phyloP scores from a whole-genome alignment of 2,329 filamentous ascomycete species.

The Microcyclospora tardicrescens region DNA sequence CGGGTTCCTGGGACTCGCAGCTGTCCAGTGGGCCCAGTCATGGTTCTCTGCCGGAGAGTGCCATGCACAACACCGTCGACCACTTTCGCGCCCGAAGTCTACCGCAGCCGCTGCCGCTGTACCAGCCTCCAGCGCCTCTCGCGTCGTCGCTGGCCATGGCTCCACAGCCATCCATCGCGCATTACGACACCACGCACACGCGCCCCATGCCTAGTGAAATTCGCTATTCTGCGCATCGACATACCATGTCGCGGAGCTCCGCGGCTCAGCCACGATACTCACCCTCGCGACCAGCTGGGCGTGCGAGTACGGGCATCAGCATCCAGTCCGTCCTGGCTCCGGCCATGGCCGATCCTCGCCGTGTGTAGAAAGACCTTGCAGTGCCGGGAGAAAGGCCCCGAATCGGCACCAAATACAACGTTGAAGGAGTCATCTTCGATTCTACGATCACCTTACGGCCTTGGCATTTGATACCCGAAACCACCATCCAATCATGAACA shows the following conservation, averaged over 20 bases:
- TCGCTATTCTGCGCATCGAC: too few relatives aligned
- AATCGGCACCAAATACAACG: too few relatives aligned
- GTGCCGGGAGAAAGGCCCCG: too few relatives aligned
- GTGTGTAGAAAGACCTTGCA: too few relatives aligned
- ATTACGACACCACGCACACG: neutral
- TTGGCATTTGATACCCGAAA: too few relatives aligned
- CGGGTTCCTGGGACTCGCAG: slow-evolving; percentile 14
- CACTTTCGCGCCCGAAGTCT: slow-evolving; percentile 21
- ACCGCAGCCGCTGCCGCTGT: slow-evolving; percentile 22
- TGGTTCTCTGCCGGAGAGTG: slow-evolving; percentile 1
- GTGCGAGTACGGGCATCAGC: slow-evolving; percentile 17
- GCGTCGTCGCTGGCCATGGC: slow-evolving; percentile 6
- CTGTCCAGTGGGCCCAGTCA: too few relatives aligned
- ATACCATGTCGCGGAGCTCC: too few relatives aligned
- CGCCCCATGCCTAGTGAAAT: too few relatives aligned
- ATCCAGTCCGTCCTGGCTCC: slow-evolving; percentile 21
- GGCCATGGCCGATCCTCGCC: neutral
- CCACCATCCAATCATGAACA: too few relatives aligned
- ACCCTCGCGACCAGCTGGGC: slow-evolving; percentile 12
- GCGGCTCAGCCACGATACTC: slow-evolving; percentile 1
- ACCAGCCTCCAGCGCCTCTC: slow-evolving; percentile 21
- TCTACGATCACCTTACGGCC: too few relatives aligned
- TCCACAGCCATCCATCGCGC: slow-evolving; percentile 9
- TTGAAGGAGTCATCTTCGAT: too few relatives aligned
- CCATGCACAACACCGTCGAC: slow-evolving; percentile 9